Conservation (phyloP, 2,329 filamentous ascomycete genomes). For the Clarireedia paspali region DNA sequence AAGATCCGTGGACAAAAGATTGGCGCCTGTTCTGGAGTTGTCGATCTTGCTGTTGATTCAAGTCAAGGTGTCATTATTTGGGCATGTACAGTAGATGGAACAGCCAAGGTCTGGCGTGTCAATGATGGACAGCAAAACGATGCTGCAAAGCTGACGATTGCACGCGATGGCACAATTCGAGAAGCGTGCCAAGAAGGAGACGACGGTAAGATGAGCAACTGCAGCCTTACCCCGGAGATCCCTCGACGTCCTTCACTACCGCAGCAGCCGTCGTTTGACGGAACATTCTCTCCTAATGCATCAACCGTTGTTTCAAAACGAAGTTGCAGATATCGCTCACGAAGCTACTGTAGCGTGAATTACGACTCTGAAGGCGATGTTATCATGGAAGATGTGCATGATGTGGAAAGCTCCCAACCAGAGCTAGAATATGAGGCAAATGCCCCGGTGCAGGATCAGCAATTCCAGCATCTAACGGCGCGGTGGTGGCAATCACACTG, state of each 20-base stretch:
- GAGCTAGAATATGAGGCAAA: slow-evolving; percentile 2
- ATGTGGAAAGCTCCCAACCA: not conserved
- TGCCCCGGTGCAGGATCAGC: not conserved
- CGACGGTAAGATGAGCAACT: slow-evolving; percentile 12
- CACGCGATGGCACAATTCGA: slow-evolving; percentile 27
- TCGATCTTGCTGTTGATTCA: slow-evolving; percentile 43
- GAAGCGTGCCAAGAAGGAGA: slow-evolving; percentile 12
- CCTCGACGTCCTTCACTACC: not conserved
- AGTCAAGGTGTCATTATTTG: slow-evolving; percentile 40
- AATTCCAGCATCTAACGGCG: slow-evolving; percentile 6
- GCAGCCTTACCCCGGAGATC: not conserved
- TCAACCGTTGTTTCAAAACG: not conserved
- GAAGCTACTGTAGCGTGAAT: slow-evolving; percentile 6
- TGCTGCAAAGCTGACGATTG: slow-evolving; percentile 13
- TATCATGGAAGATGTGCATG: slow-evolving; percentile 20
- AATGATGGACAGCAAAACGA: slow-evolving; percentile 22
- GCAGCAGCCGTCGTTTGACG: slow-evolving; percentile 20
- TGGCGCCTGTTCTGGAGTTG: slow-evolving; percentile 36
- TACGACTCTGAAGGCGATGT: slow-evolving; percentile 21
- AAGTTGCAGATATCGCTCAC: not conserved
- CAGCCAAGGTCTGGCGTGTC: slow-evolving; percentile 40
- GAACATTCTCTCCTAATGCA: not conserved
- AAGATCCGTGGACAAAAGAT: slow-evolving; percentile 42
- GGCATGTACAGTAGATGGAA: slow-evolving; percentile 39
- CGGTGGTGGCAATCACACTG: slow-evolving; percentile 1